These are phyloP conservation scores for Mycothermus thermophilus DNA, from an alignment of 495 filamentous ascomycete genomes.

Conservation along the genomic window DNA sequence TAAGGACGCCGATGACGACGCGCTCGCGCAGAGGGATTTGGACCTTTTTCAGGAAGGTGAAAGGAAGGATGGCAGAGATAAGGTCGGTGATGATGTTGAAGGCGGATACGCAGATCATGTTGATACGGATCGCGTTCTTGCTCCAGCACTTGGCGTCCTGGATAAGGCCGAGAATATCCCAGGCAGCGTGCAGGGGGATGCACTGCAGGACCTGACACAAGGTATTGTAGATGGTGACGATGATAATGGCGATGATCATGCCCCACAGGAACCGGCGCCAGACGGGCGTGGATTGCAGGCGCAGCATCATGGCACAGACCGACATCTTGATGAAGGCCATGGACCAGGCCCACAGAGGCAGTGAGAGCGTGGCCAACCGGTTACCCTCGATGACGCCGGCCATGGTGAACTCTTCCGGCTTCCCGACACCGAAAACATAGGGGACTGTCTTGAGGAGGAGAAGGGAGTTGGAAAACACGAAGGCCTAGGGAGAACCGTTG, in stretches of 20 bases:
- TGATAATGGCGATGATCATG: constrained; percentile 3
- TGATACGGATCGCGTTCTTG: constrained; percentile 1
- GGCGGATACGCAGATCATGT: constrained; percentile 6
- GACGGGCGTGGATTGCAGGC: constrained; percentile 2
- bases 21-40: constrained; percentile 11
- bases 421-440: too few relatives aligned
- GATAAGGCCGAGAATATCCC: constrained; percentile 4
- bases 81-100: constrained; percentile 13
- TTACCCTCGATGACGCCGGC: not conserved
- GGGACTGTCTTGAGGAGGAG: constrained; percentile 3
- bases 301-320: constrained; percentile 9
- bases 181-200: constrained; percentile 7
- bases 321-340: constrained; percentile 14
- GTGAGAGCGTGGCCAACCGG: constrained; percentile 7
- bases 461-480: constrained; percentile 7
- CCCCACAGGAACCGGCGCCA: constrained; percentile 3
- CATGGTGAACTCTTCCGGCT: constrained; percentile 1
- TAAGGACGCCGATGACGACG: constrained; percentile 13
- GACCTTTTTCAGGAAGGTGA: constrained; percentile 10
- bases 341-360: constrained; percentile 9
- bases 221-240: constrained; percentile 5
- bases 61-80: constrained; percentile 8
- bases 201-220: constrained; percentile 11
- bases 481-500: constrained; percentile 1
- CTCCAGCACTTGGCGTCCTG: constrained; percentile 2